Evolutionary conservation across 2,329 filamentous ascomycete species (phyloP).

Genomic region (Botrytis hyacinthi): DNA sequence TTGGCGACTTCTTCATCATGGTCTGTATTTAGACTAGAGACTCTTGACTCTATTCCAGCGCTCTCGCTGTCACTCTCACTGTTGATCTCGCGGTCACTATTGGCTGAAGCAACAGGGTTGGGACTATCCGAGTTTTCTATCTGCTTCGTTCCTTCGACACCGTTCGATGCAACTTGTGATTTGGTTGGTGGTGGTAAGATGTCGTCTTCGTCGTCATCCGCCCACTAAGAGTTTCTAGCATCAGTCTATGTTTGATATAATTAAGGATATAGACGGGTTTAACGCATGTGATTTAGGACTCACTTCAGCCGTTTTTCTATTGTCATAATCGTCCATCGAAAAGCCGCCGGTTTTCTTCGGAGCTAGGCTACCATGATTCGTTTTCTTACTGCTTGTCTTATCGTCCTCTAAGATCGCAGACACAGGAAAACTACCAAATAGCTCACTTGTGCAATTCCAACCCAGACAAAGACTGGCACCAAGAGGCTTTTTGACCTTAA

Average conservation of each 20-base stretch:
- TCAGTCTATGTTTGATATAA: background rate
- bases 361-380: conserved; percentile 24
- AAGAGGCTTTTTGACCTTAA: conserved; percentile 28
- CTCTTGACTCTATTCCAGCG: background rate
- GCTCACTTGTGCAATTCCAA: conserved; percentile 23
- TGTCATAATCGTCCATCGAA: background rate
- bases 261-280: background rate
- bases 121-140: background rate
- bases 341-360: background rate
- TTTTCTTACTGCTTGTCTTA: background rate
- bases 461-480: conserved; percentile 29
- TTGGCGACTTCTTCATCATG: background rate
- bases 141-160: background rate
- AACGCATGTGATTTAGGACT: background rate
- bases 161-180: background rate
- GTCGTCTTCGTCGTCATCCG: background rate
- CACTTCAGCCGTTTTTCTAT: background rate
- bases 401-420: background rate
- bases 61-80: background rate
- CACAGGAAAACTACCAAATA: conserved; percentile 22
- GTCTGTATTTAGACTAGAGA: background rate
- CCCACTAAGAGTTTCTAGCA: background rate
- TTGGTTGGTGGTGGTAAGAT: background rate
- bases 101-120: background rate
- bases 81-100: background rate